These are phyloP conservation scores for Trichophaea hybrida DNA, from an alignment of 2,329 filamentous ascomycete genomes.

Conservation along the genomic window DNA sequence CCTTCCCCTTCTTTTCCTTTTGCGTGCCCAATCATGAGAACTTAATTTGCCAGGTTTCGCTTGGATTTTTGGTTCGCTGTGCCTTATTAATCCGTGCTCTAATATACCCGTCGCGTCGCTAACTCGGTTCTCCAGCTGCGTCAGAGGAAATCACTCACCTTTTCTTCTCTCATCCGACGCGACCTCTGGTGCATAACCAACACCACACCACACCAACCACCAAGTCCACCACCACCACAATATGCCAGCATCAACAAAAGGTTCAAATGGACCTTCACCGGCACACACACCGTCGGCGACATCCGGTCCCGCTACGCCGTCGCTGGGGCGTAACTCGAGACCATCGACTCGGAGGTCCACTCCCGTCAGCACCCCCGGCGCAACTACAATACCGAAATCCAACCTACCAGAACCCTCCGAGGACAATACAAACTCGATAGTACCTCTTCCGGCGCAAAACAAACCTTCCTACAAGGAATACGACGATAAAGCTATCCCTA, in stretches of 20 bases:
- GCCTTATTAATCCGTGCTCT: slow-evolving; percentile 2
- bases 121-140: background rate
- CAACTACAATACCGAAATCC: background rate
- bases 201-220: slow-evolving; percentile 5
- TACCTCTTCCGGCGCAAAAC: background rate
- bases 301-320: slow-evolving; percentile 19
- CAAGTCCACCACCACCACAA: background rate
- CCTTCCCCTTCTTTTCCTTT: background rate
- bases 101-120: slow-evolving; percentile 6
- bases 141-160: slow-evolving; percentile 20
- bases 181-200: slow-evolving; percentile 12
- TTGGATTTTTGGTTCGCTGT: background rate
- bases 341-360: slow-evolving; percentile 23
- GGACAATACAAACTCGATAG: background rate
- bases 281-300: slow-evolving; percentile 21
- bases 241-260: slow-evolving; percentile 4
- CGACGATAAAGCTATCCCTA: slow-evolving; percentile 17
- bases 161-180: slow-evolving; percentile 15
- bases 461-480: slow-evolving; percentile 25
- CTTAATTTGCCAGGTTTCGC: background rate
- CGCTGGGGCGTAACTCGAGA: slow-evolving; percentile 12
- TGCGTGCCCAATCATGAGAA: background rate
- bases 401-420: background rate
- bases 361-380: slow-evolving; percentile 21
- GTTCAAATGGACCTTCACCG: slow-evolving; percentile 14